A percentile compares a stretch with the other conserved stretches of the same genome.
Evolutionary conservation across 23 red algal genomes (phyloP).

Genomic region (Gracilariopsis chorda): DNA sequence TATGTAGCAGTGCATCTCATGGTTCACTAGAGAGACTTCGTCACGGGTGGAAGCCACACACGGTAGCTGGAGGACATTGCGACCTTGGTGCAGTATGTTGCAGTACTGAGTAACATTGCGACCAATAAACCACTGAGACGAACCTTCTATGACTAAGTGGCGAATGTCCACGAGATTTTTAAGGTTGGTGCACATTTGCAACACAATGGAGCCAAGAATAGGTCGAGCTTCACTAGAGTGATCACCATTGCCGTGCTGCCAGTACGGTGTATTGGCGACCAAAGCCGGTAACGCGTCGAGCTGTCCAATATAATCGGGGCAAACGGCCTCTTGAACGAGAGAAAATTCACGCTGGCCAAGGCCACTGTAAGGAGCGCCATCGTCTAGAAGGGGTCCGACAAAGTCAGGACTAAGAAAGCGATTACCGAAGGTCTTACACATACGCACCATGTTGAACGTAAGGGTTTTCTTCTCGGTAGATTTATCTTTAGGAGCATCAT

Average conservation of each 20-base stretch:
- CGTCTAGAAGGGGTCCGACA: background rate
- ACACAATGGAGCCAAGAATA: background rate
- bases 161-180: background rate
- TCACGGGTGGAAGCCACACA: background rate
- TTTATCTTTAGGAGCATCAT: background rate
- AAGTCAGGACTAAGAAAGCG: background rate
- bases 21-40: background rate
- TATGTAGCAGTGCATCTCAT: background rate
- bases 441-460: background rate
- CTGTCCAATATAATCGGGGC: background rate
- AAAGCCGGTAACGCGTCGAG: background rate
- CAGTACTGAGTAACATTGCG: background rate
- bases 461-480: background rate
- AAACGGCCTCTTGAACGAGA: background rate
- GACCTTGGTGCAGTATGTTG: background rate
- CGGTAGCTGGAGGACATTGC: background rate
- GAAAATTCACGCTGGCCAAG: background rate
- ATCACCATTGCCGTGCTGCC: background rate
- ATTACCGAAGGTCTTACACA: background rate
- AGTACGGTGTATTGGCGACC: background rate
- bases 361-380: constrained; percentile 10
- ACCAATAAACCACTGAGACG: background rate
- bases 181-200: background rate
- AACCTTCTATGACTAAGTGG: background rate
- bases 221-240: background rate